Evolutionary conservation across 345 rosid genomes (phyloP), one percentile per base, ranked within the genome.

Genomic region (Citrus australasica): DNA sequence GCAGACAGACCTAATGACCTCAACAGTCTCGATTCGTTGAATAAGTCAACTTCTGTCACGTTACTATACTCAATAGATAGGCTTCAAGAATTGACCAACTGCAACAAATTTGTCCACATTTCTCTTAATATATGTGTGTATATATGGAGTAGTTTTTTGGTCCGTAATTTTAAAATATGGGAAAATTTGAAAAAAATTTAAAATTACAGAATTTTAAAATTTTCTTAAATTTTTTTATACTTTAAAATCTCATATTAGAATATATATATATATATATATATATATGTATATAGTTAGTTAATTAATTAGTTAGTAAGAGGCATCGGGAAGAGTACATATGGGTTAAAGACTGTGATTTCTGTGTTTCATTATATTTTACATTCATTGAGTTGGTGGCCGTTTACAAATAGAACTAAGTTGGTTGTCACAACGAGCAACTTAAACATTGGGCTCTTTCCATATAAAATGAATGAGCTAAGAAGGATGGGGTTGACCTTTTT

Each of bases 321-420:
- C 51, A 42, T 11, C 1, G 51, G 51, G 16, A 42, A 11, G 16
- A 10, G 16, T 1, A 42, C 51, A 2, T 32, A 51, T 32, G 63
- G 19, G 33, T 33, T 51, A 30, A 64, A 48, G 5, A 21, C 71
- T 10, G 22, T 22, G 48, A 48, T 51, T 28, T 65, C 13, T 32
- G 28, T 30, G 78, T 21, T 64, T 62, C 22, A 11, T 22, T 30
- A 22, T 21, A 30, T 6, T 48, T 75, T 5, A 48, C 10, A 16
- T 35, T 25, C 56, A 4, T 7, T 51, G 66, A 48, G 77, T 72
- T 33, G 76, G 48, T 71, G 63, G 71, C 17, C 9, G 81, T 63
- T 51, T n/a, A 48, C 28, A 16, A n/a, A 61, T 10, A 42, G n/a
- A 25, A 60, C 33, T 30, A 61, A 27, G 10, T 38, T n/a, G 38